These are phyloP conservation scores for Suillus decipiens DNA, from an alignment of 768 basidiomycete species.

Conservation along the genomic window DNA sequence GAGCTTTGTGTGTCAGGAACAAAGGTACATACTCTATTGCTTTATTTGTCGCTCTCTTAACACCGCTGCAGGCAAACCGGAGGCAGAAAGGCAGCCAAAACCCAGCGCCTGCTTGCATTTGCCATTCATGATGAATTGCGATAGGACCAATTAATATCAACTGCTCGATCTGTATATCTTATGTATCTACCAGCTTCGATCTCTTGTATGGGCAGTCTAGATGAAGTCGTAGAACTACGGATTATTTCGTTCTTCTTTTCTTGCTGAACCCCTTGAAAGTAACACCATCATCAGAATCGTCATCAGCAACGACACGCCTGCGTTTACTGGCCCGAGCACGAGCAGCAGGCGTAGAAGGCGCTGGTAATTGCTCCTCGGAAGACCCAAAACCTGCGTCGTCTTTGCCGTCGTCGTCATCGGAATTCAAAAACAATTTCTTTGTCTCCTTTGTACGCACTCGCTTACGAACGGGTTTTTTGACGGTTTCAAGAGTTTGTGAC, in stretches of 20 bases:
- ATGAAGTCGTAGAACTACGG: background rate
- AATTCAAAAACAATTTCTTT: conserved; percentile 53
- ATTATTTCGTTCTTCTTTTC: conserved; percentile 24
- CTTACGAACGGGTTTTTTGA: conserved; percentile 22
- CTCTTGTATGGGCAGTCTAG: conserved; percentile 1
- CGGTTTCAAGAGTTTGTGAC: conserved; percentile 17
- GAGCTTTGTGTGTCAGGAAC: conserved; percentile 98
- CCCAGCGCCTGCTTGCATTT: conserved; percentile 81
- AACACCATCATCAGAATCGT: conserved; percentile 71
- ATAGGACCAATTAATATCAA: conserved; percentile 4
- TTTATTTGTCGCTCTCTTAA: conserved; percentile 9
- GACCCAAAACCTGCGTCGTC: background rate
- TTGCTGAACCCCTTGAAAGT: conserved; percentile 66
- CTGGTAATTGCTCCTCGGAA: background rate
- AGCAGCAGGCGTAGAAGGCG: background rate
- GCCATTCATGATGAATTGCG: conserved; percentile 75
- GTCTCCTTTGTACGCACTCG: conserved; percentile 32
- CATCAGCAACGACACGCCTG: conserved; percentile 48
- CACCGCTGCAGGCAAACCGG: conserved; percentile 66
- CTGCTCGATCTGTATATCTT: conserved; percentile 13
- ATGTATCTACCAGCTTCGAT: background rate
- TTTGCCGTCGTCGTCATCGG: conserved; percentile 42
- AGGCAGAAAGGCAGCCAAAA: conserved; percentile 87
- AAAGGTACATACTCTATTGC: conserved; percentile 50
- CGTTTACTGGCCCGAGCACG: conserved; percentile 24